Evolutionary conservation across 257 asterid species (phyloP).

Genomic region (Nicotiana attenuata): DNA sequence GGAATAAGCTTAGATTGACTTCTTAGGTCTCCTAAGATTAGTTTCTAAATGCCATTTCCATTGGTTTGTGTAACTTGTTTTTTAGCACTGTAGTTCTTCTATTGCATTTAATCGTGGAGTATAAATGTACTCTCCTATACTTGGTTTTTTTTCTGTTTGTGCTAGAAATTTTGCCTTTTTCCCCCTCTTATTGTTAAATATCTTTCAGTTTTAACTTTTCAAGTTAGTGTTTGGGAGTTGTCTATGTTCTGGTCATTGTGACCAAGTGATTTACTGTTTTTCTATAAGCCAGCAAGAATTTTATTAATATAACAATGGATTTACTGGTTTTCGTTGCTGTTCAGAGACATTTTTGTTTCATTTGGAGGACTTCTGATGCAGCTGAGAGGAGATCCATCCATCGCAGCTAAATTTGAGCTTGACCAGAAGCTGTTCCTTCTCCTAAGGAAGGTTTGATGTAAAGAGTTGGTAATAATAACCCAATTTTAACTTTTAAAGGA

Average conservation of each 20-base stretch:
- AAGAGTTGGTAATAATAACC: not conserved
- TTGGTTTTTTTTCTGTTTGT: not conserved
- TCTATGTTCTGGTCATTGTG: not conserved
- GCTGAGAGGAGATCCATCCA: constrained; percentile 14
- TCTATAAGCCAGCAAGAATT: not conserved
- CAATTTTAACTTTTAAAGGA: not conserved
- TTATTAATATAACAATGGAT: not conserved
- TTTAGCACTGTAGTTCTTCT: too few relatives aligned
- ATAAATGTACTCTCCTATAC: not conserved
- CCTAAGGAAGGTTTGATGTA: constrained; percentile 53
- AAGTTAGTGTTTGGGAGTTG: not conserved
- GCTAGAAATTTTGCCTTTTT: not conserved
- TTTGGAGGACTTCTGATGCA: constrained; percentile 13
- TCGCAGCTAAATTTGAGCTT: constrained; percentile 41
- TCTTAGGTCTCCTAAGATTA: not conserved
- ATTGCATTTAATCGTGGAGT: not conserved
- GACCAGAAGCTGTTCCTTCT: constrained; percentile 78
- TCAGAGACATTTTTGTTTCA: constrained; percentile 11
- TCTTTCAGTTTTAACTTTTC: not conserved
- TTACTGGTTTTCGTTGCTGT: not conserved
- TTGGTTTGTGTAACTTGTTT: not conserved
- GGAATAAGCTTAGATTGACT: not conserved
- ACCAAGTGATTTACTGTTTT: not conserved
- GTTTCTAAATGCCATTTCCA: not conserved
- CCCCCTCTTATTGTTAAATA: not conserved